phyloP scores from a whole-genome alignment of 1,284 basidiomycete genomes.

The Caloboletus firmus region DNA sequence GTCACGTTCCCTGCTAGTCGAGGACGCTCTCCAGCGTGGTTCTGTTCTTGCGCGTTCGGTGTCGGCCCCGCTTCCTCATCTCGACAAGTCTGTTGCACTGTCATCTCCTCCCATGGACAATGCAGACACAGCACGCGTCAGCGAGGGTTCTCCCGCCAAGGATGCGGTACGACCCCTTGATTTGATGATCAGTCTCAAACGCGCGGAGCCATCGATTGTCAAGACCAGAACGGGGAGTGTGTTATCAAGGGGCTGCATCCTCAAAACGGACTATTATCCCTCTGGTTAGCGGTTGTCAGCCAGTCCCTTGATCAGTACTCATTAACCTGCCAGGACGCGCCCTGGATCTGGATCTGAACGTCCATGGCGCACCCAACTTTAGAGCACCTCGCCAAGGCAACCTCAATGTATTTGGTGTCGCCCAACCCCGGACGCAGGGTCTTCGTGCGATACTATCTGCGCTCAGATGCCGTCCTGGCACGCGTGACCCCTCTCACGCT shows the following conservation, averaged over 20 bases:
- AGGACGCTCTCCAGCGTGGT: not conserved
- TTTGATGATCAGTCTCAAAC: constrained; percentile 58
- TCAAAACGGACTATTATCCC: constrained; percentile 94
- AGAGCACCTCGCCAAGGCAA: constrained; percentile 74
- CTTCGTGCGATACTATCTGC: constrained; percentile 90
- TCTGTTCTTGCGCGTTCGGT: constrained; percentile 1
- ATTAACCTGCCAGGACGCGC: constrained; percentile 64
- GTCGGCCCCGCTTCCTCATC: constrained; percentile 12
- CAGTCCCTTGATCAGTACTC: constrained; percentile 1
- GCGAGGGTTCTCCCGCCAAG: constrained; percentile 5
- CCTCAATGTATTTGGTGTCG: constrained; percentile 89
- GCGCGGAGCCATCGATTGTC: constrained; percentile 73
- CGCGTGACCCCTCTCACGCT: constrained; percentile 62
- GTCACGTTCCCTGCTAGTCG: not conserved
- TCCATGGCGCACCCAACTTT: constrained; percentile 97
- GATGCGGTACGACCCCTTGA: constrained; percentile 43
- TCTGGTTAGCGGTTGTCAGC: constrained; percentile 50
- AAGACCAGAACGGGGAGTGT: constrained; percentile 89
- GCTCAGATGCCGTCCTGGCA: constrained; percentile 74
- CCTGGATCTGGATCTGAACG: constrained; percentile 86
- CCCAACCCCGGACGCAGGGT: constrained; percentile 93
- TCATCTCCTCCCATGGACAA: constrained; percentile 7
- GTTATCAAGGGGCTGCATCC: constrained; percentile 84
- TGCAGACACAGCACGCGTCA: constrained; percentile 2
- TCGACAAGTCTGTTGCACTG: constrained; percentile 5